Conservation (phyloP, 2,329 filamentous ascomycete species). For the Aspergillaceae sp. region DNA sequence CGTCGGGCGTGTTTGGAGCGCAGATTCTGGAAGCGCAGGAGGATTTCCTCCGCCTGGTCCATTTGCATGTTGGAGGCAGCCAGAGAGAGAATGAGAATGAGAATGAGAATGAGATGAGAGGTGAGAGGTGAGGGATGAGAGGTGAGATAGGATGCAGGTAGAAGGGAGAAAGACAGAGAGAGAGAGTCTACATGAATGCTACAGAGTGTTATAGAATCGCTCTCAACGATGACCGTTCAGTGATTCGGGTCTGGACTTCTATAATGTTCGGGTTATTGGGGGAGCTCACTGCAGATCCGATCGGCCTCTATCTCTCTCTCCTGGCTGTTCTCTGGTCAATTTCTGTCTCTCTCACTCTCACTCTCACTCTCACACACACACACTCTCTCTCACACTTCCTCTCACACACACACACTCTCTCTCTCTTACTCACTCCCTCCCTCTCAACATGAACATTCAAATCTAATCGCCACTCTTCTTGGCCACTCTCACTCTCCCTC, state of each 20-base stretch:
- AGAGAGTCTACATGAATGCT: too few relatives aligned
- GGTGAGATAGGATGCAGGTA: not conserved
- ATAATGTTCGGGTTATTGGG: too few relatives aligned
- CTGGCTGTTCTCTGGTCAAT: conserved; percentile 2
- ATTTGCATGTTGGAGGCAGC: not conserved
- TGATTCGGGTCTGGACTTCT: too few relatives aligned
- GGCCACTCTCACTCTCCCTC: too few relatives aligned
- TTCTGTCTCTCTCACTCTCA: conserved; percentile 1
- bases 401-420: conserved; percentile 3
- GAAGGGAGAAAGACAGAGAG: not conserved
- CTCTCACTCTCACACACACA: conserved; percentile 3
- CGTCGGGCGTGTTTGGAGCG: conserved; percentile 14
- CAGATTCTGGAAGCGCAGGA: conserved; percentile 15
- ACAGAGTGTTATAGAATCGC: too few relatives aligned
- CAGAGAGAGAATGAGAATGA: not conserved
- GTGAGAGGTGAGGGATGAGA: not conserved
- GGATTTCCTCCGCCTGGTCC: conserved; percentile 1
- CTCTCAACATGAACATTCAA: not conserved
- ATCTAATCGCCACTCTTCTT: too few relatives aligned
- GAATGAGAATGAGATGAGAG: too few relatives aligned
- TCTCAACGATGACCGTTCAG: too few relatives aligned
- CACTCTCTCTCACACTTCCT: conserved; percentile 4
- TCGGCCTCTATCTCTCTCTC: conserved; percentile 3
- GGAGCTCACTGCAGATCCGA: conserved; percentile 1
- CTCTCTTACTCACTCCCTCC: conserved; percentile 5